Percentiles rank a stretch among this genome's conserved stretches.
Evolutionary conservation across 208 protist species (phyloP).

Genomic region (Leishmania major): DNA sequence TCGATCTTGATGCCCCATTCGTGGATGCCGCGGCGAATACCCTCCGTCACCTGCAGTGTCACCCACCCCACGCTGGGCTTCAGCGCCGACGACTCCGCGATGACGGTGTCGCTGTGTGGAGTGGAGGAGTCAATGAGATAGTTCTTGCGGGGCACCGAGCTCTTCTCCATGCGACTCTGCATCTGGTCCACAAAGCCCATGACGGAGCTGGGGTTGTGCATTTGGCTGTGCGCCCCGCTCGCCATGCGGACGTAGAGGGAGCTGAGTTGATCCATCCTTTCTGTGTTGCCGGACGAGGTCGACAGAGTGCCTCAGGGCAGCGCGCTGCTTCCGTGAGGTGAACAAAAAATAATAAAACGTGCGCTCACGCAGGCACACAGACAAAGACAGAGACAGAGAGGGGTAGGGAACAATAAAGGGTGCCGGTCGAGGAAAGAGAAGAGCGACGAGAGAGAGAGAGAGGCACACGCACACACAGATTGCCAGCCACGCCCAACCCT

Average conservation of each 20-base stretch:
- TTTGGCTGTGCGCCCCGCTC: conserved; percentile 63
- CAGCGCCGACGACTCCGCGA: conserved; percentile 88
- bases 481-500: no score
- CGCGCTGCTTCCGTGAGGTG: not conserved
- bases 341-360: not conserved
- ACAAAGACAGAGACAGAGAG: not conserved
- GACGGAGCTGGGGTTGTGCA: conserved; percentile 65
- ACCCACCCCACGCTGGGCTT: conserved; percentile 93
- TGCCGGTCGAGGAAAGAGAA: not conserved
- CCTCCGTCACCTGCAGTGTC: conserved; percentile 91
- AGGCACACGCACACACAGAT: not conserved
- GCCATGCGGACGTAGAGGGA: conserved; percentile 76
- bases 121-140: conserved; percentile 90
- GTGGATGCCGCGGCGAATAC: conserved; percentile 85
- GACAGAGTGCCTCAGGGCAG: not conserved
- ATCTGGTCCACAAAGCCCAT: conserved; percentile 79
- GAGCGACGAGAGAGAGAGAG: not conserved
- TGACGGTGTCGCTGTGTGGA: conserved; percentile 86
- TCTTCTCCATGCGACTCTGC: conserved; percentile 65
- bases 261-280: conserved; percentile 80
- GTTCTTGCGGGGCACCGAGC: conserved; percentile 76
- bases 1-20: conserved; percentile 93
- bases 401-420: not conserved
- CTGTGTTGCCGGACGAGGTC: not conserved
- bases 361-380: not conserved